Evolutionary conservation across 2,329 filamentous ascomycete species (phyloP).

Genomic region (Hymenoscyphus fraxineus): DNA sequence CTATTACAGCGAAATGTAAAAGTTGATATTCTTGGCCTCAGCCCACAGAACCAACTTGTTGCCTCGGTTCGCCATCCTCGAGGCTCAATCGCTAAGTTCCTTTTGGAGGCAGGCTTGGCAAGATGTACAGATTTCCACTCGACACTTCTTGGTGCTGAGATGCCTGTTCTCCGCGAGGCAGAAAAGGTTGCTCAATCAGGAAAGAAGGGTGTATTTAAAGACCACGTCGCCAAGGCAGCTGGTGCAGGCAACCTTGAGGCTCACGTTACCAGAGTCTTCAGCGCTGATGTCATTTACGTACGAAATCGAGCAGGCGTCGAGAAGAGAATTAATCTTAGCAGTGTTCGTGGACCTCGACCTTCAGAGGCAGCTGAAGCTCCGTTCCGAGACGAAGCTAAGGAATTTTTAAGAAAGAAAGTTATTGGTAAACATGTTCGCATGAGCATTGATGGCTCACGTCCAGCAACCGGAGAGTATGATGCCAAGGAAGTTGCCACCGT

Average conservation of each 20-base stretch:
- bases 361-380: slow-evolving; percentile 82
- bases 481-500: slow-evolving; percentile 93
- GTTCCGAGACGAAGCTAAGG: slow-evolving; percentile 90
- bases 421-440: slow-evolving; percentile 96
- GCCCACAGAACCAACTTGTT: slow-evolving; percentile 87
- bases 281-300: slow-evolving; percentile 83
- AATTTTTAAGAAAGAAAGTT: slow-evolving; percentile 86
- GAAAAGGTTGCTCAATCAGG: slow-evolving; percentile 80
- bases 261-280: slow-evolving; percentile 78
- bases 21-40: slow-evolving; percentile 78
- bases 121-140: slow-evolving; percentile 96
- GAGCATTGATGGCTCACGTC: slow-evolving; percentile 83
- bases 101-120: slow-evolving; percentile 84
- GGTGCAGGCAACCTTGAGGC: slow-evolving; percentile 69
- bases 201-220: slow-evolving; percentile 76
- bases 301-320: slow-evolving; percentile 81
- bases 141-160: slow-evolving; percentile 81
- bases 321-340: slow-evolving; percentile 89
- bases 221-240: slow-evolving; percentile 66
- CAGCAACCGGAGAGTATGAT: slow-evolving; percentile 85
- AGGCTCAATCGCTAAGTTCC: slow-evolving; percentile 87
- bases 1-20: slow-evolving; percentile 83
- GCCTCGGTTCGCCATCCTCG: slow-evolving; percentile 82
- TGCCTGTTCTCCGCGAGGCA: slow-evolving; percentile 78
- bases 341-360: slow-evolving; percentile 86